phyloP scores from a whole-genome alignment of 2,329 filamentous ascomycete species.

The Septoria petroselini region DNA sequence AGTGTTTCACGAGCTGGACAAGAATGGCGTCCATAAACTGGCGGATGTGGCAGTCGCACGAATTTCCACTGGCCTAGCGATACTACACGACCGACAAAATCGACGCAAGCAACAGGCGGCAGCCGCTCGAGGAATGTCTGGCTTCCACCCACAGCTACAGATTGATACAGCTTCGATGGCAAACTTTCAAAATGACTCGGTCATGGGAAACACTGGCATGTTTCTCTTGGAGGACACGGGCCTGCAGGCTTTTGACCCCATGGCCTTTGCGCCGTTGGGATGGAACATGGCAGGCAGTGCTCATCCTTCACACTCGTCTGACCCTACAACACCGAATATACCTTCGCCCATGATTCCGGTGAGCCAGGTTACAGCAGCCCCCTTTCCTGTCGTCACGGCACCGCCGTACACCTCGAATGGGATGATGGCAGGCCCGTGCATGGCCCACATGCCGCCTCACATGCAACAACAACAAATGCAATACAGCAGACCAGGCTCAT shows the following conservation, averaged over 20 bases:
- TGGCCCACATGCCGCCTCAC: conserved; percentile 30
- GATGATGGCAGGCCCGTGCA: conserved; percentile 26
- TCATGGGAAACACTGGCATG: conserved; percentile 51
- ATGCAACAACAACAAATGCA: conserved; percentile 24
- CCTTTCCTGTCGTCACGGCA: conserved; percentile 34
- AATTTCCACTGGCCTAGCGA: conserved; percentile 36
- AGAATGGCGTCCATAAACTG: conserved; percentile 46
- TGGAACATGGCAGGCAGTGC: conserved; percentile 34
- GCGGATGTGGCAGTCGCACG: conserved; percentile 45
- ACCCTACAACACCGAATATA: conserved; percentile 24
- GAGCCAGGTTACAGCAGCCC: conserved; percentile 34
- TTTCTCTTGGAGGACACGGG: conserved; percentile 48
- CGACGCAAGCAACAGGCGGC: conserved; percentile 22
- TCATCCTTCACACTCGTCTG: conserved; percentile 22
- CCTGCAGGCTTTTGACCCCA: conserved; percentile 37
- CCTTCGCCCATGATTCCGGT: conserved; percentile 30
- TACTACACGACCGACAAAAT: conserved; percentile 23
- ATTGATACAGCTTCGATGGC: conserved; percentile 29
- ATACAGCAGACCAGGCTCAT: conserved; percentile 11
- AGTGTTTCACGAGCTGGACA: conserved; percentile 45
- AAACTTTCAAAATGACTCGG: conserved; percentile 38
- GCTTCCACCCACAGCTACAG: conserved; percentile 22
- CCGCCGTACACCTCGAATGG: conserved; percentile 21
- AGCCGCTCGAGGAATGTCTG: conserved; percentile 16
- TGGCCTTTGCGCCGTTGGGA: conserved; percentile 31